Base-by-base conservation (phyloP, 169 alveolate genomes). In the Babesia ovis region DNA sequence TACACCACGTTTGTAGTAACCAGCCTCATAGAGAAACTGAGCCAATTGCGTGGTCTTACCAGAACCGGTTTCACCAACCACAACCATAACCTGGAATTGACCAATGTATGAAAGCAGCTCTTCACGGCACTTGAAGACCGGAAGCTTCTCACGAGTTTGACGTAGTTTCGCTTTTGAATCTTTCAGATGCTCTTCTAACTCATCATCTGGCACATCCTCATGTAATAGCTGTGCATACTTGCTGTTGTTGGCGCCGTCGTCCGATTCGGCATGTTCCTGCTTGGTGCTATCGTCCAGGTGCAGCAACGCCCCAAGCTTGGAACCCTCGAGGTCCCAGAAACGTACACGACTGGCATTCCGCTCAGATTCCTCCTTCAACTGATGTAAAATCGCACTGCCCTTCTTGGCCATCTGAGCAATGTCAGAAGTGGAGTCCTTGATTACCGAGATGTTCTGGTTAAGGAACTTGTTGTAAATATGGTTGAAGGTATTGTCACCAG, bases 51-150 rank as follows among this genome's bases (percentile, higher is more conserved):
- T 97, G 12, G 99, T 97, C 91, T 98, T 98, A 9, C 99, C 99
- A 35, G 98, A 93, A 22, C 99, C 99, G 0, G 99, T 98, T 91
- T 98, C 99, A 43, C 99, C 99, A 20, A 98, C 99, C 16, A 98
- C 96, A 20, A 98, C 94, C 48, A 96, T 89, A 25, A 98, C 95
- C 61, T 81, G 89, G 51, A 72, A 81, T 56, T 88, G 74, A 45
- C 68, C 79, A n/a, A 88, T 85, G 27, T 81, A 77, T 31, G 86
- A 88, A 45, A 86, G 46, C 61, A 89, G 75, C 62, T 86, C 94
- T 31, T 91, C 83, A 29, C 83, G 80, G 39, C 89, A 77, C 80
- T 84, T 76, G 55, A 61, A 90, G 35, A 83, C 90, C 45, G 92
- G 92, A 32, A 88, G 73, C 59, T 79, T 58, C 55, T 74, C 77